phyloP scores from a whole-genome alignment of 1,284 basidiomycete species.

The Cystobasidium slooffiae region DNA sequence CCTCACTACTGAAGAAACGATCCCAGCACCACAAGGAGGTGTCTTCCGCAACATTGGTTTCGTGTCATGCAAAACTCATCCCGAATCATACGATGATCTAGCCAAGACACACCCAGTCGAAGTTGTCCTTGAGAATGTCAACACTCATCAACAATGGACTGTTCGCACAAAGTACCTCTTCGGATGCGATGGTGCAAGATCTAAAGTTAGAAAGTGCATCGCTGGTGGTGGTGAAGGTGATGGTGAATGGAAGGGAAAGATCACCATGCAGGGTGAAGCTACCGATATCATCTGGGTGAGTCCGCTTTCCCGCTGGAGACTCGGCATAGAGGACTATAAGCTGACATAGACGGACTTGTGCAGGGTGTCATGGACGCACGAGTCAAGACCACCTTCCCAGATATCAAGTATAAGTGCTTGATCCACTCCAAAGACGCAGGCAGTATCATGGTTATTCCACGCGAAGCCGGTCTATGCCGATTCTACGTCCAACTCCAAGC shows the following conservation, averaged over 20 bases:
- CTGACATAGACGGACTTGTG: neutral
- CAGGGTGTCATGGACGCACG: conserved; percentile 48
- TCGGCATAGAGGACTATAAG: neutral
- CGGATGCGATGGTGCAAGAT: conserved; percentile 58
- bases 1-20: conserved; percentile 32
- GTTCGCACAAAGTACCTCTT: conserved; percentile 58
- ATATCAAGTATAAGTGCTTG: conserved; percentile 52
- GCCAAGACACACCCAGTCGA: conserved; percentile 44
- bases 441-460: conserved; percentile 55
- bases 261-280: conserved; percentile 56
- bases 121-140: conserved; percentile 41
- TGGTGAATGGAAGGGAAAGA: conserved; percentile 53
- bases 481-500: conserved; percentile 55
- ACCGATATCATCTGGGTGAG: conserved; percentile 57
- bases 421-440: conserved; percentile 54
- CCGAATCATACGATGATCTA: conserved; percentile 37
- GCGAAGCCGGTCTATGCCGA: conserved; percentile 53
- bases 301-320: conserved; percentile 37
- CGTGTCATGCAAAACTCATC: conserved; percentile 50
- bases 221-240: conserved; percentile 50
- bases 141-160: conserved; percentile 46
- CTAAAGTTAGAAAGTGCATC: conserved; percentile 55
- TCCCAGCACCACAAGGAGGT: conserved; percentile 49
- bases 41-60: conserved; percentile 52
- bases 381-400: conserved; percentile 51